Conservation (phyloP, 495 filamentous ascomycete genomes). For the Astrothelium macrocarpum region DNA sequence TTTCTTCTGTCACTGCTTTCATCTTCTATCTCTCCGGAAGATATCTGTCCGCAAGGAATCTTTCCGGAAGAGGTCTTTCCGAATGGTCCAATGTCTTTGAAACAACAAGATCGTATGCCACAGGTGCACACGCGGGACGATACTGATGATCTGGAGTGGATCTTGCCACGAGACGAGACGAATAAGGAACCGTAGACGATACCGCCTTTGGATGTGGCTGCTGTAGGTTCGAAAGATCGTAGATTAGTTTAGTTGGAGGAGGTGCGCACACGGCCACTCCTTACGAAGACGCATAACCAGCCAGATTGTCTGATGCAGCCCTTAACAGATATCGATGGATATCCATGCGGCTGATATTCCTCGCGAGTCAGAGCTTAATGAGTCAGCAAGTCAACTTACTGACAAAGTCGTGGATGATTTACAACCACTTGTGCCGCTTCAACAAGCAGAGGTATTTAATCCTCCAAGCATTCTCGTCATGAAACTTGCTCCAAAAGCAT, state of each 20-base stretch:
- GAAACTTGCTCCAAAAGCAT: neutral
- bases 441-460: neutral
- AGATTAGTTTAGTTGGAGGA: neutral
- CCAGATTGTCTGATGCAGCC: neutral
- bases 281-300: neutral
- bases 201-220: slow-evolving; percentile 3
- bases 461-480: neutral
- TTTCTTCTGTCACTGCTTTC: neutral
- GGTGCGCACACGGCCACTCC: neutral
- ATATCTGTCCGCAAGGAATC: neutral
- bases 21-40: neutral
- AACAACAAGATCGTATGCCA: neutral
- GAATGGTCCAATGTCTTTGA: neutral
- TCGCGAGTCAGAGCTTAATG: neutral
- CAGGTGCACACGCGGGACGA: neutral
- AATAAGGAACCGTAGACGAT: neutral
- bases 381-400: neutral
- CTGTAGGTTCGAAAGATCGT: neutral
- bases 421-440: neutral
- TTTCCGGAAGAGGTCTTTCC: neutral
- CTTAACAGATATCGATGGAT: neutral
- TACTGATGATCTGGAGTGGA: neutral
- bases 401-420: neutral
- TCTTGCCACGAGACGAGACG: neutral
- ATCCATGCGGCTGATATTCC: neutral